Base-by-base conservation (phyloP, 345 rosid species). In the Gossypium australe region DNA sequence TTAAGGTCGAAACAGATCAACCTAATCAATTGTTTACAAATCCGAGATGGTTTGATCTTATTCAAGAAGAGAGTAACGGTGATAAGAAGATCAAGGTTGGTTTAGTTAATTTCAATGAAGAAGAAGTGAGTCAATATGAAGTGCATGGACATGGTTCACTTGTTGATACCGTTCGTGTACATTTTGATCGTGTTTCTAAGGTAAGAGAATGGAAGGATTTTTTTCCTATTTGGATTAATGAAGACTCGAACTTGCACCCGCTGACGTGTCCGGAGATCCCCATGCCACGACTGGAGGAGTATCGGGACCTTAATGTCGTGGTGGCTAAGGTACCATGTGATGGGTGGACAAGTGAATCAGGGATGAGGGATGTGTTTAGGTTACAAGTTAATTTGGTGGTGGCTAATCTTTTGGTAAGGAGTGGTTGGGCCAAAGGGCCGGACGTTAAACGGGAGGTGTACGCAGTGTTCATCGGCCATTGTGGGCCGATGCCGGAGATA, bases 401-500 rank as follows among this genome's bases (percentile, higher is more conserved):
- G 70, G 97, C 97, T 2, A 89, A 85, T 73, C 80, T 92, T n/a
- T 89, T 80, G n/a, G 90, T 85, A 62, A 63, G 74, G 18, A 86
- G 86, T 59, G 87, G 90, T 4, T 44, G 51, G 75, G 41, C 55
- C 38, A 78, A 25, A 9, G 41, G n/a, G 16, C 71, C 47, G 0
- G 76, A 9, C 2, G 41, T 38, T 65, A 81, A 80, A 74, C 80
- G 79, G 75, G 59, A 77, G 70, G 86, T 85, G 55, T 80, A 87
- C 11, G 85, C 77, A 22, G 91, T 92, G 67, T 86, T 94, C 38
- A 49, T 81, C 3, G 94, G 98, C 4, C 90, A 90, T 1, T 92
- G 97, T 71, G 94, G 89, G 41, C 95, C 98, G 4, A 91, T 94
- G 98, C 75, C 77, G 66, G 98, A 90, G 82, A 83, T 94, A 1